Evolutionary conservation across 108 stramenopile species (phyloP).

Genomic region (Nitzschia palea): DNA sequence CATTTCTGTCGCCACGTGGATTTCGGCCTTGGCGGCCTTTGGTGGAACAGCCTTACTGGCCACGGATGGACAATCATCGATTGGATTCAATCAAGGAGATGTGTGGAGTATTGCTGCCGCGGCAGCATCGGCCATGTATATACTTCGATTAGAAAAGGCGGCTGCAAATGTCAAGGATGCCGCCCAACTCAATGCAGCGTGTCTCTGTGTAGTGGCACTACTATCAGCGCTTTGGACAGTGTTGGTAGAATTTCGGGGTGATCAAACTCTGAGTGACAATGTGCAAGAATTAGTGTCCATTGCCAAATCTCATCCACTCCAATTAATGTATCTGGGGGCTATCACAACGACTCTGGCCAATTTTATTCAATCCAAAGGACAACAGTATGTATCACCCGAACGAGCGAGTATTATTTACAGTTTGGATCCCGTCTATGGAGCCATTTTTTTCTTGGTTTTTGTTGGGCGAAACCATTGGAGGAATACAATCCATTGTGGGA

Average conservation of each 20-base stretch:
- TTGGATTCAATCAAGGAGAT: constrained; percentile 63
- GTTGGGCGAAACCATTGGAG: constrained; percentile 70
- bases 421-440: constrained; percentile 90
- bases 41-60: constrained; percentile 78
- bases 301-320: constrained; percentile 40
- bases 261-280: background rate
- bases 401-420: constrained; percentile 86
- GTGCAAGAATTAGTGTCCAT: background rate
- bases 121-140: constrained; percentile 85
- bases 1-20: constrained; percentile 62
- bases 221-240: constrained; percentile 55
- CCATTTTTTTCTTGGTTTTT: constrained; percentile 69
- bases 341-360: constrained; percentile 76
- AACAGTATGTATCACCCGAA: constrained; percentile 70
- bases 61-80: constrained; percentile 43
- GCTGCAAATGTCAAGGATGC: constrained; percentile 48
- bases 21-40: constrained; percentile 74
- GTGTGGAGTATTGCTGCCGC: constrained; percentile 84
- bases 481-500: constrained; percentile 54
- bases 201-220: constrained; percentile 58
- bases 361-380: constrained; percentile 79
- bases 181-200: constrained; percentile 72
- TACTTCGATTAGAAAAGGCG: constrained; percentile 75
- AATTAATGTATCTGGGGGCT: constrained; percentile 72
- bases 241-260: background rate